phyloP scores from a whole-genome alignment of 129 eudicot genomes.

The Flaveria trinervia region DNA sequence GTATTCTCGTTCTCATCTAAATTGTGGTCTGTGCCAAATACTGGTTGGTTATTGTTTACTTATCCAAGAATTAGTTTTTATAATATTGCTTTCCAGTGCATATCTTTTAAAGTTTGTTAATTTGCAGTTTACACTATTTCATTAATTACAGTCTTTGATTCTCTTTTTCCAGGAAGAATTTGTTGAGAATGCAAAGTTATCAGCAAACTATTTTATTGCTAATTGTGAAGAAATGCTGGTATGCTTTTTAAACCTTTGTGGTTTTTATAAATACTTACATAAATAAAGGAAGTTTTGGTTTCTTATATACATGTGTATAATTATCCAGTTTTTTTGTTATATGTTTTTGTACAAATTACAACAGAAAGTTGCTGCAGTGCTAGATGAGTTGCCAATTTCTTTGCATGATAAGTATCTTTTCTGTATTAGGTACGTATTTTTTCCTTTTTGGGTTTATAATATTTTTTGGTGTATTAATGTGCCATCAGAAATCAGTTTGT shows the following conservation, averaged over 20 bases:
- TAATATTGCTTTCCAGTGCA: not conserved
- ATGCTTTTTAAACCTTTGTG: conserved; percentile 35
- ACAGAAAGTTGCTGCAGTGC: conserved; percentile 92
- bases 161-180: conserved; percentile 66
- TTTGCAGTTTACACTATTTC: not conserved
- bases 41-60: conserved; percentile 55
- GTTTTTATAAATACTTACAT: not conserved
- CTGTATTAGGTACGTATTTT: conserved; percentile 63
- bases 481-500: not conserved
- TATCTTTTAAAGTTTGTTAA: not conserved
- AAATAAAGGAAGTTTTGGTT: not conserved
- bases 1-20: conserved; percentile 77
- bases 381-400: conserved; percentile 84
- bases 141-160: not conserved
- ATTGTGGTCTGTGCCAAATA: conserved; percentile 66
- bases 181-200: conserved; percentile 76
- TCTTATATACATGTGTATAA: not conserved
- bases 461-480: not conserved
- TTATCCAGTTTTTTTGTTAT: not conserved
- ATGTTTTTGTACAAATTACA: conserved; percentile 9
- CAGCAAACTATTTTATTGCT: conserved; percentile 69
- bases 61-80: not conserved
- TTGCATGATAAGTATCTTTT: conserved; percentile 87
- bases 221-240: conserved; percentile 85
- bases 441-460: not conserved